Base-by-base conservation (phyloP, 768 basidiomycete species). In the Dioszegia crocea region DNA sequence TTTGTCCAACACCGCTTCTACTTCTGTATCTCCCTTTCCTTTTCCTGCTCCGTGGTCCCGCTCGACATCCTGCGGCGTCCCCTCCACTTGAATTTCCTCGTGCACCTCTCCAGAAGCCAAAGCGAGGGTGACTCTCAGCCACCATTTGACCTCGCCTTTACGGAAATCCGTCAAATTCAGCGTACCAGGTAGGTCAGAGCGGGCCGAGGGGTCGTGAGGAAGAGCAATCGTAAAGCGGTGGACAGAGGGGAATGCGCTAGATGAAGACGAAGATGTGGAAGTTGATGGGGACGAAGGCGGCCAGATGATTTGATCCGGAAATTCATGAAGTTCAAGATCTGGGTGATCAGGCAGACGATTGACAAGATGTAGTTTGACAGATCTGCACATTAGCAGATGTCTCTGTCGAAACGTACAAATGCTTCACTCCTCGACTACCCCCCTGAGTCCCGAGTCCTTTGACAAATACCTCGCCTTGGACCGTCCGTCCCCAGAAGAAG, bases 401-500 rank as follows among this genome's bases (percentile, higher is more conserved):
- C 11, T 4, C 29, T 38, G 16, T 26, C 16, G 27, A 4, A 3
- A 64, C 66, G 62, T 33, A 67, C 65, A 64, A 43, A 2, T 47
- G 41, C 31, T 65, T 51, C 10, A 73, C 71, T 44, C 62, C 60
- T 16, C 49, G 44, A 23, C 44, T 21, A 12, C 45, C 43, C 19
- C 62, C 49, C n/a, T 47, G 48, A 31, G 67, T 60, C 3, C 72
- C 67, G 10, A 74, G 30, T 17, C 74, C 74, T 50, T 76, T 76
- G 27, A 76, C 74, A 51, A 67, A 76, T 27, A 76, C 62, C 45
- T 74, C 68, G 5, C 74, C 74, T 45, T 73, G 70, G 39, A 76
- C 66, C 3, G 65, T 64, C 36, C 56, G 39, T 19, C 67, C 70
- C 56, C 67, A 67, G 61, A 73, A 67, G 65, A 72, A 76, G 54